Base-by-base conservation (phyloP, 2,329 filamentous ascomycete species). In the Colletotrichum truncatum region DNA sequence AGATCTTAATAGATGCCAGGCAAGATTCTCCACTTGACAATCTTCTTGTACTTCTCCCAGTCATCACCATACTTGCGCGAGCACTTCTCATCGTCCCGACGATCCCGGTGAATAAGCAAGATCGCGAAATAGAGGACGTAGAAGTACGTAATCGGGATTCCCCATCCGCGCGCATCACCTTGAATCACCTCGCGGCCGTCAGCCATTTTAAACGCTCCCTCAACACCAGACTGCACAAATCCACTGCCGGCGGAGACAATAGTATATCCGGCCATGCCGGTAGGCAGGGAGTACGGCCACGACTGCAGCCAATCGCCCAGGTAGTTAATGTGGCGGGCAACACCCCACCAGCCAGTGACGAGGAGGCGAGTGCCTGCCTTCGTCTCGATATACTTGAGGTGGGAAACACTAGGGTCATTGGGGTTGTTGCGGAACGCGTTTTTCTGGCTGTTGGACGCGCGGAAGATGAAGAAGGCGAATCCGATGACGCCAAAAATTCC, bases 321-420 rank as follows among this genome's bases (percentile, higher is more conserved):
- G 79, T 98, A 98, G 82, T 98, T 98, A 84, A 98, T 95, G 79
- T 98, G 95, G 41, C 95, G 89, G 1, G 94, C 92, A 21, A 88
- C 84, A 43, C 95, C 95, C 95, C 95, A 98, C 95, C 95, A 98
- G 60, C 95, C 95, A 1, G 92, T 91, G 4, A 89, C 89, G 69
- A 98, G 85, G 28, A 98, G 87, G 71, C 90, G 92, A 63, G 92
- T 94, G 54, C 95, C 95, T 2, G 88, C 85, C 73, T 89, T 89
- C 9, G 95, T 98, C 81, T 96, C 84, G 66, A 98, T 94, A 78
- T 91, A 97, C 75, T 91, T 88, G 70, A 98, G 88, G 74, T 97
- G 91, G 41, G 88, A 85, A 60, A 98, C 88, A 30, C 85, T 85
- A 0, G 94, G 92, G 74, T 97, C 93, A 30, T 90, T 83, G 26